These are phyloP conservation scores for Penicillium aurantiogriseum DNA, from an alignment of 2,329 filamentous ascomycete species.

Conservation along the genomic window DNA sequence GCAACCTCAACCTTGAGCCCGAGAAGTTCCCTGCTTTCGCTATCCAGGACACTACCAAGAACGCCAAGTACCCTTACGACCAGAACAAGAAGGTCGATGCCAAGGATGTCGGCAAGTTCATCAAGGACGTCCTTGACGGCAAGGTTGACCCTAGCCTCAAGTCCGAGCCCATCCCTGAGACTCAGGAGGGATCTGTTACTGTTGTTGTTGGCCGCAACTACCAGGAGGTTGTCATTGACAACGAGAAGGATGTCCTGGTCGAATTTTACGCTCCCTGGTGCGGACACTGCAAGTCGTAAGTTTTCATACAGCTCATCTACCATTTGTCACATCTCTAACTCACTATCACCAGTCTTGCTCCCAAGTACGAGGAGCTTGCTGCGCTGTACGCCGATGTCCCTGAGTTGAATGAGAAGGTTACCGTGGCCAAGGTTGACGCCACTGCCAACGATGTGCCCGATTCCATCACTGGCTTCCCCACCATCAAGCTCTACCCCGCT, in stretches of 20 bases:
- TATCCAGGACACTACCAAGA: constrained; percentile 93
- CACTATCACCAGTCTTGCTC: constrained; percentile 51
- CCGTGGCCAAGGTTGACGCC: constrained; percentile 87
- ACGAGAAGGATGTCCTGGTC: constrained; percentile 92
- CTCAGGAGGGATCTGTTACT: constrained; percentile 82
- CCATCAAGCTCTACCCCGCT: constrained; percentile 96
- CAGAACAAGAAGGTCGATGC: constrained; percentile 75
- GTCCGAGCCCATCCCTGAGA: constrained; percentile 94
- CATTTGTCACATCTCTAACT: background rate
- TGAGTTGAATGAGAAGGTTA: constrained; percentile 58
- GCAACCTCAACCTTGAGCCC: constrained; percentile 94
- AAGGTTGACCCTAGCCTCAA: constrained; percentile 97
- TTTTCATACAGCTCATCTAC: constrained; percentile 9
- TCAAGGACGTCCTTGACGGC: constrained; percentile 78
- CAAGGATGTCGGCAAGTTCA: constrained; percentile 74
- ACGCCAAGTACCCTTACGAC: constrained; percentile 95
- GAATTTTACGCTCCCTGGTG: constrained; percentile 96
- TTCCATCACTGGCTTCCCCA: constrained; percentile 96
- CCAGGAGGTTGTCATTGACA: constrained; percentile 84
- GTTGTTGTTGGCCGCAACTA: constrained; percentile 93
- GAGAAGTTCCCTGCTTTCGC: constrained; percentile 97
- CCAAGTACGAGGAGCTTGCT: constrained; percentile 66
- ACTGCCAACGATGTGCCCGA: constrained; percentile 95
- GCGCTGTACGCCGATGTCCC: constrained; percentile 53
- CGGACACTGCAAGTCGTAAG: constrained; percentile 66